Evolutionary conservation across 257 asterid species (phyloP), one percentile per base, ranked within the genome.

Genomic region (Solanum sejunctum): DNA sequence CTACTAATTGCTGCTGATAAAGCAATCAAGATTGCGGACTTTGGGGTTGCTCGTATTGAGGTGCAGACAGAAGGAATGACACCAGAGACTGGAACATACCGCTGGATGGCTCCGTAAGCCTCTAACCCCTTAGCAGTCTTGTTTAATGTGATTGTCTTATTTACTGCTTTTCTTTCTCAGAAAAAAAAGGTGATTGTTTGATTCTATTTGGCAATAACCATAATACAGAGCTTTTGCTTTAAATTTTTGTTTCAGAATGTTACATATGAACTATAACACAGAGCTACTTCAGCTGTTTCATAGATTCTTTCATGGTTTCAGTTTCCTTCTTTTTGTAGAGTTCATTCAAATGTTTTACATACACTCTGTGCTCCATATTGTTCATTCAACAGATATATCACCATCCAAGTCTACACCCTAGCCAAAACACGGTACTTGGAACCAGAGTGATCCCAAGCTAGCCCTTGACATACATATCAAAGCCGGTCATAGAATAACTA

Each of bases 71-170:
- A 96, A 90, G 99, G 99, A 80, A 96, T 96, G 99, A 96, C 99
- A 21, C 99, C 99, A 23, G 99, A 96, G 87, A 96, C 99, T 8
- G 99, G 99, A 83, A 96, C 99, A 28, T 96, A 96, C 88, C 97
- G 98, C 64, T 96, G 99, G 99, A 96, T 96, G 99, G 99, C 99
- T 61, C 99, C 99, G 99, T 97, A 92, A 97, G 98, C 89, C 58
- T 83, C 84, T 81, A 41, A 10, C 28, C 54, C 43, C 8, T 87
- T 84, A 9, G 23, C 52, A 10, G 55, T 54, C 39, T 51, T 16
- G 11, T 17, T 78, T 26, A 16, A 52, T 78, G 49, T 78, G 45
- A 78, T 78, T 15, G 16, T 18, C 58, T 51, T 75, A 23, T 73
- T 73, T 61, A 61, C 36, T 61, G 69, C 11, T 61, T 4, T 28